Conservation (phyloP, 2,329 filamentous ascomycete genomes). For the Pseudocercospora cruenta region DNA sequence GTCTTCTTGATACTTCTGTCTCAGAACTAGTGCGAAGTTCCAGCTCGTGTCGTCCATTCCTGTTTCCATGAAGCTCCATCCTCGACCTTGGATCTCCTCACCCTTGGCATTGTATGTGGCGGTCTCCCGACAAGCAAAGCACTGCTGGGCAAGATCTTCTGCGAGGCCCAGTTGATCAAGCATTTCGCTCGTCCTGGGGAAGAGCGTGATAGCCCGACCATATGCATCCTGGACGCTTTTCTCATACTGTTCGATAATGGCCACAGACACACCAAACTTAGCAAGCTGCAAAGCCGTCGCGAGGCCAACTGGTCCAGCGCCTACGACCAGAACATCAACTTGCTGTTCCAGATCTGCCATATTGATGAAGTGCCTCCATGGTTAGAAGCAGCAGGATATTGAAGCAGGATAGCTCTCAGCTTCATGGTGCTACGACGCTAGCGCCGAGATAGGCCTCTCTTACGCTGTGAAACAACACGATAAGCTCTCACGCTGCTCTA, state of each 20-base stretch:
- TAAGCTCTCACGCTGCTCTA: not conserved
- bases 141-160: slow-evolving; percentile 55
- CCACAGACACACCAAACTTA: slow-evolving; percentile 44
- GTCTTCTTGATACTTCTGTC: slow-evolving; percentile 61
- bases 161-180: slow-evolving; percentile 57
- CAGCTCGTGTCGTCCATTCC: slow-evolving; percentile 47
- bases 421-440: not conserved
- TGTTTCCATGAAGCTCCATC: slow-evolving; percentile 25
- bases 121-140: slow-evolving; percentile 56
- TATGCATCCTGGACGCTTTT: slow-evolving; percentile 57
- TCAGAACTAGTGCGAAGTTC: slow-evolving; percentile 57
- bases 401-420: too few relatives aligned
- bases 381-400: too few relatives aligned
- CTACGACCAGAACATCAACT: slow-evolving; percentile 54
- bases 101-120: slow-evolving; percentile 54
- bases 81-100: slow-evolving; percentile 27
- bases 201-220: slow-evolving; percentile 60
- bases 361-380: not conserved
- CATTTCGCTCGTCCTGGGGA: slow-evolving; percentile 56
- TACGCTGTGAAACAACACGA: not conserved
- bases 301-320: slow-evolving; percentile 53
- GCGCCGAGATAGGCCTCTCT: not conserved
- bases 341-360: slow-evolving; percentile 8
- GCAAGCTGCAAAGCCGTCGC: slow-evolving; percentile 56
- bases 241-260: slow-evolving; percentile 55